Evolutionary conservation across 352 stramenopile genomes (phyloP), one percentile per base, ranked within the genome.

Genomic region (Pythium utonaiense): DNA sequence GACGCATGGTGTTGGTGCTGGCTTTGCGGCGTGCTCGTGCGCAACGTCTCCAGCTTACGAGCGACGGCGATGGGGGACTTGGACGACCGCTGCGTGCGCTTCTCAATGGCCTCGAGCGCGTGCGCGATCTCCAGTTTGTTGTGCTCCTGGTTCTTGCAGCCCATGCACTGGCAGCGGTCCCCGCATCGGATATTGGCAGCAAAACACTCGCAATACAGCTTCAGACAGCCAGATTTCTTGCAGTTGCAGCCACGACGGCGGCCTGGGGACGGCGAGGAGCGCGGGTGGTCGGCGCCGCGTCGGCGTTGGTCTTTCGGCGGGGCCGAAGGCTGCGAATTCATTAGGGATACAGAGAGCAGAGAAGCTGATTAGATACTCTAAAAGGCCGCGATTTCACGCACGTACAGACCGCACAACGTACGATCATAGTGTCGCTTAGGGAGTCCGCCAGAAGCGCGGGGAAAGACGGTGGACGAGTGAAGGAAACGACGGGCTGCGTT

Each of bases 211-310:
- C 84, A 94, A 55, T 94, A 94, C 38, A 98, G 79, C 74, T 99
- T 98, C 17, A 98, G 84, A 67, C 96, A 99, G 57, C 88, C 84
- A 0, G 93, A 98, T 57, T 98, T 98, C 74, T 98, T 98, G 75
- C 95, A 98, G 60, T 96, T 98, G 73, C 96, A 99, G 44, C 81
- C 79, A 22, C 77, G 77, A 13, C 72, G 78, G 42, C 66, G 69
- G 30, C 45, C 61, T 7, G 62, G 55, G 8, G 62, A 62, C 24
- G 62, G 62, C n/a, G 61, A 51, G 13, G 59, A 38, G 40, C 24
- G 38, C 42, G 16, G 45, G 10, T 51, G 22, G 25, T 33, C 44
- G 22, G 44, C 44, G 16, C 44, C 40, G n/a, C 40, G 17, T 25
- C 40, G 40, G 40, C 40, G 40, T 19, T 47, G 40, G 40, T 47